Percentiles rank a stretch among this genome's conserved stretches.
These are phyloP conservation scores for Claviceps citrina DNA, from an alignment of 2,329 filamentous ascomycete genomes.

Conservation along the genomic window DNA sequence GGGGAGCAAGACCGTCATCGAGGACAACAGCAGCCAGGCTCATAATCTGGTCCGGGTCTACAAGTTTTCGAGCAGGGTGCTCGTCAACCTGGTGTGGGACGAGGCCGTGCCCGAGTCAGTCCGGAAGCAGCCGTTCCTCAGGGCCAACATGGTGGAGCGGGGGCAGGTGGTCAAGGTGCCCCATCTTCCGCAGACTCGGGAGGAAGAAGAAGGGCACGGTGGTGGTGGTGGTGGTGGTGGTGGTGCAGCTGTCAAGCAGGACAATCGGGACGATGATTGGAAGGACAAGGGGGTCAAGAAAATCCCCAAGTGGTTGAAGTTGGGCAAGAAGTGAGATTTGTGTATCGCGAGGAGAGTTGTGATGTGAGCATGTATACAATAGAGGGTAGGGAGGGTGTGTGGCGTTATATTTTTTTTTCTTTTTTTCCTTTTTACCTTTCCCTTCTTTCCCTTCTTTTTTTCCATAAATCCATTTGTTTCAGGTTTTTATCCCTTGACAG, in stretches of 20 bases:
- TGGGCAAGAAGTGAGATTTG: conserved; percentile 51
- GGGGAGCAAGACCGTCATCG: conserved; percentile 34
- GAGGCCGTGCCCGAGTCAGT: conserved; percentile 41
- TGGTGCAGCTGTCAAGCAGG: conserved; percentile 9
- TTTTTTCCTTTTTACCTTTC: too few species aligned
- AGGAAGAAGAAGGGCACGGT: conserved; percentile 17
- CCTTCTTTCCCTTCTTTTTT: too few species aligned
- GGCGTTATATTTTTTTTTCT: too few species aligned
- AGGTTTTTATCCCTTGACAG: too few species aligned
- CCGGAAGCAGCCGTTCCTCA: conserved; percentile 44
- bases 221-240: too few species aligned
- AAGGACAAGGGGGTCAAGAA: conserved; percentile 28
- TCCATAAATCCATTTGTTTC: too few species aligned
- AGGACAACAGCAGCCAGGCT: conserved; percentile 28
- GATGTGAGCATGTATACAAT: neutral
- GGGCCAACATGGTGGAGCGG: conserved; percentile 37
- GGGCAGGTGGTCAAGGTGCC: conserved; percentile 54
- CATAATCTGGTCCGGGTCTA: conserved; percentile 57
- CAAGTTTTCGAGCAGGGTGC: conserved; percentile 51
- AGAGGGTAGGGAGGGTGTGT: too few species aligned
- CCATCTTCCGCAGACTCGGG: conserved; percentile 30
- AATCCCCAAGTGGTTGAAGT: conserved; percentile 57
- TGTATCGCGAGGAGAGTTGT: too few species aligned
- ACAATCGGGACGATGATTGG: conserved; percentile 22
- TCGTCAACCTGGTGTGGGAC: conserved; percentile 66